Conservation (phyloP, 2,329 filamentous ascomycete genomes). For the Ustulina deusta region DNA sequence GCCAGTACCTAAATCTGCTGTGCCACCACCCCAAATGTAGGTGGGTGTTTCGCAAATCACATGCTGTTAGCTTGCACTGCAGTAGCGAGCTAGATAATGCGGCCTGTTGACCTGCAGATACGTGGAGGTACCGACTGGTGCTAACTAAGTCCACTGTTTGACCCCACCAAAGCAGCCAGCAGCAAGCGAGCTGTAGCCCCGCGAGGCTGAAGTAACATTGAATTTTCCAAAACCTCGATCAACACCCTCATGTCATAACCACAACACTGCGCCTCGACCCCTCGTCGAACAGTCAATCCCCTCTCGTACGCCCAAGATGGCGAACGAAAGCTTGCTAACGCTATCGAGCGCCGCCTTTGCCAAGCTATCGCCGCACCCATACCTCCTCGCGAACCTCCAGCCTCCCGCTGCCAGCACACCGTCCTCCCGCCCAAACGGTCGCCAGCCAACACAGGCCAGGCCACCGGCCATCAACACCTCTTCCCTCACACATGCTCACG, state of each 20-base stretch:
- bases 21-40: conserved; percentile 2
- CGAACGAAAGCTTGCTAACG: conserved; percentile 59
- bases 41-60: not conserved
- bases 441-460: conserved; percentile 76
- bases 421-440: conserved; percentile 83
- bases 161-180: conserved; percentile 25
- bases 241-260: conserved; percentile 26
- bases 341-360: conserved; percentile 79
- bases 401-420: conserved; percentile 63
- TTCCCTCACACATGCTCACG: conserved; percentile 88
- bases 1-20: not conserved
- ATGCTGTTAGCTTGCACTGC: conserved; percentile 2
- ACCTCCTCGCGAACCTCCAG: conserved; percentile 88
- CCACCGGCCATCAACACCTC: conserved; percentile 81
- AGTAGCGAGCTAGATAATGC: conserved; percentile 3
- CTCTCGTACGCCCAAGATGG: conserved; percentile 47
- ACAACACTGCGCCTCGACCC: conserved; percentile 15
- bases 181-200: conserved; percentile 26
- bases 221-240: conserved; percentile 33
- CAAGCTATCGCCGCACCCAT: conserved; percentile 88
- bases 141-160: conserved; percentile 10
- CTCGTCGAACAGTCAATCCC: conserved; percentile 12
- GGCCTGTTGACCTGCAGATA: conserved; percentile 13
- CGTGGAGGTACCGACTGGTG: not conserved
- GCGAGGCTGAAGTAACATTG: conserved; percentile 36